Conservation (phyloP, 1,284 basidiomycete genomes). For the Cutaneotrichosporon mucoides region DNA sequence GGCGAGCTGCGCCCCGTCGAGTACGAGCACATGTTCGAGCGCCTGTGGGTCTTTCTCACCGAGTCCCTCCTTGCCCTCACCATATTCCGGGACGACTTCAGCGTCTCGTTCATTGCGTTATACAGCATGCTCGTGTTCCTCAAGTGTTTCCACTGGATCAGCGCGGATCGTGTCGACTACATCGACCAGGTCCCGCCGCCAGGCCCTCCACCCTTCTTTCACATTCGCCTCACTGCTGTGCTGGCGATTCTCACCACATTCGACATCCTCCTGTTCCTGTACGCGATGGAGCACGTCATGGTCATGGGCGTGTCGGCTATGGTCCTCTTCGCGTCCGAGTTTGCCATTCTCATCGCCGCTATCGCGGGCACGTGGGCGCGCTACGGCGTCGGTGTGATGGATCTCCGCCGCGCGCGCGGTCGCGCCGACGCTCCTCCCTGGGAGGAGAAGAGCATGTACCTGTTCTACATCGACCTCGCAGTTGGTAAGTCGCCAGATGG, state of each 20-base stretch:
- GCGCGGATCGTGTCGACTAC: constrained; percentile 91
- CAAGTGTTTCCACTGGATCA: constrained; percentile 97
- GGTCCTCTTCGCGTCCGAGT: constrained; percentile 94
- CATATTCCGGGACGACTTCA: constrained; percentile 88
- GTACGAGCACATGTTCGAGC: constrained; percentile 91
- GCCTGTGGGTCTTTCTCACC: constrained; percentile 95
- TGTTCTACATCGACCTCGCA: constrained; percentile 90
- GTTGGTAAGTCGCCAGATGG: constrained; percentile 62
- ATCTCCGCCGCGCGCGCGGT: constrained; percentile 74
- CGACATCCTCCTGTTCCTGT: constrained; percentile 39
- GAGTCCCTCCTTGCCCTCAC: constrained; percentile 93
- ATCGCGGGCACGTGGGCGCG: constrained; percentile 74
- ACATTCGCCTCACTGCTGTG: constrained; percentile 67
- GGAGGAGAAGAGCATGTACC: constrained; percentile 97
- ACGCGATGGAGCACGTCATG: constrained; percentile 36
- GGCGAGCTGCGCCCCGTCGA: constrained; percentile 82
- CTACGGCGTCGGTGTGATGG: constrained; percentile 79
- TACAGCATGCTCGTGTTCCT: constrained; percentile 89
- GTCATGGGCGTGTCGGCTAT: constrained; percentile 65
- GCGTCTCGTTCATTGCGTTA: constrained; percentile 86
- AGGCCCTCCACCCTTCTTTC: constrained; percentile 74
- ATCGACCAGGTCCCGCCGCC: constrained; percentile 95
- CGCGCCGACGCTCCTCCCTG: constrained; percentile 84
- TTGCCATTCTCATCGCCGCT: constrained; percentile 76
- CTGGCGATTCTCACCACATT: constrained; percentile 33